These are phyloP conservation scores for Chondrostereum purpureum DNA, from an alignment of 1,284 basidiomycete genomes.

Conservation along the genomic window DNA sequence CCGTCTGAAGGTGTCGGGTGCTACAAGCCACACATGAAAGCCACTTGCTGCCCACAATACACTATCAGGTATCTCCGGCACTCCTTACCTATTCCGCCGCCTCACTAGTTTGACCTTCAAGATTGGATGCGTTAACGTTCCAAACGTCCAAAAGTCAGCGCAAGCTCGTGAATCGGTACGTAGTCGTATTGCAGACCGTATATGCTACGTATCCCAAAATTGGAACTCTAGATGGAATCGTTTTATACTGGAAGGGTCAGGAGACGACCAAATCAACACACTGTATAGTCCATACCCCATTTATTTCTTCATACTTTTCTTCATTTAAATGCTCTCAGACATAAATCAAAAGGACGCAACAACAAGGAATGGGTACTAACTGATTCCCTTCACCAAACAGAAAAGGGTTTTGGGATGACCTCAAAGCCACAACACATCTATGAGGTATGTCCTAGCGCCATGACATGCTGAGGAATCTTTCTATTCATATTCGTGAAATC, in stretches of 20 bases:
- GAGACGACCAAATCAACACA: conserved; percentile 24
- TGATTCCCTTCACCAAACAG: conserved; percentile 18
- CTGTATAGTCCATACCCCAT: not conserved
- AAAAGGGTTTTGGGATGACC: no score
- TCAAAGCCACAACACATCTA: conserved; percentile 45
- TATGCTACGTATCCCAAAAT: not conserved
- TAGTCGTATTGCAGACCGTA: not conserved
- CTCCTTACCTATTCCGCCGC: no score
- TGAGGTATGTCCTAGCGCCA: conserved; percentile 34
- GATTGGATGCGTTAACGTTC: conserved; percentile 72
- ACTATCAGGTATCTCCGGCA: conserved; percentile 76
- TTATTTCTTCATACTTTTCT: not conserved
- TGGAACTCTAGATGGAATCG: conserved; percentile 64
- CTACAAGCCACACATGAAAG: conserved; percentile 77
- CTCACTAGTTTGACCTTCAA: conserved; percentile 21
- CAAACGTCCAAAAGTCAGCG: conserved; percentile 74
- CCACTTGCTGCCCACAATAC: conserved; percentile 89
- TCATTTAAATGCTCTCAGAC: no score
- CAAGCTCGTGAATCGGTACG: conserved; percentile 65
- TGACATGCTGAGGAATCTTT: not conserved
- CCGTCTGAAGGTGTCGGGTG: conserved; percentile 49
- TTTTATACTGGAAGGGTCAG: conserved; percentile 50
- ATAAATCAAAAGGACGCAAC: conserved; percentile 44
- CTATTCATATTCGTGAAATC: conserved; percentile 3
- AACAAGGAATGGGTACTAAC: conserved; percentile 27